Percentiles rank a stretch among this genome's conserved stretches.
These are phyloP conservation scores for Eimeria sp. DNA, from an alignment of 169 alveolate genomes.

Conservation along the genomic window DNA sequence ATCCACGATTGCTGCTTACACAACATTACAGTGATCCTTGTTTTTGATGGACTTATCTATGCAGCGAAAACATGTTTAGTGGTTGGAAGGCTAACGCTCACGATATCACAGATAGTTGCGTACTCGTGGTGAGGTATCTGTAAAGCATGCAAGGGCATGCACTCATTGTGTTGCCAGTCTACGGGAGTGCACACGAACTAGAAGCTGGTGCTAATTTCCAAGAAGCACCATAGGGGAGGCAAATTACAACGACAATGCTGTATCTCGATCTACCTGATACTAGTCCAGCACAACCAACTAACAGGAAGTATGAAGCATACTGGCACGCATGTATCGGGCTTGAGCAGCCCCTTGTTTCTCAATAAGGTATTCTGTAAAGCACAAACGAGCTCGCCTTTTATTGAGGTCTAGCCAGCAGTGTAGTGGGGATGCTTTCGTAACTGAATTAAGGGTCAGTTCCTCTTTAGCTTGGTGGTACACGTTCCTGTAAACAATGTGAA, in stretches of 20 bases:
- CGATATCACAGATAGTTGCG: not conserved
- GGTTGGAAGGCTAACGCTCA: not conserved
- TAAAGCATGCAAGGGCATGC: not conserved
- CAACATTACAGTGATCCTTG: not conserved
- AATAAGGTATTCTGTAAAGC: not conserved
- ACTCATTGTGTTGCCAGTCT: not conserved
- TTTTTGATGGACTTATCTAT: not conserved
- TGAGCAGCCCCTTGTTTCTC: not conserved
- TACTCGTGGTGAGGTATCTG: not conserved
- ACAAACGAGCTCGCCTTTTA: not conserved
- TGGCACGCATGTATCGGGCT: not conserved
- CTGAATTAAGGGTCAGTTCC: not conserved
- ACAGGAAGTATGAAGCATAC: not conserved
- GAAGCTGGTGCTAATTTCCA: not conserved
- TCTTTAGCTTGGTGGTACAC: not conserved
- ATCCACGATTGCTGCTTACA: not conserved
- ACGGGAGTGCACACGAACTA: not conserved
- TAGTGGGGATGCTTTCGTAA: not conserved
- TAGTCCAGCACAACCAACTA: not conserved
- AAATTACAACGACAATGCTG: not conserved
- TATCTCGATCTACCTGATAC: not conserved
- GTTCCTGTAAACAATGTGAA: not conserved
- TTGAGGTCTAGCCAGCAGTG: not conserved
- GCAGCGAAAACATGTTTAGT: not conserved
- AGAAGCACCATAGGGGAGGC: not conserved